phyloP scores from a whole-genome alignment of 1,284 basidiomycete species.

The Ganoderma leucocontextum region DNA sequence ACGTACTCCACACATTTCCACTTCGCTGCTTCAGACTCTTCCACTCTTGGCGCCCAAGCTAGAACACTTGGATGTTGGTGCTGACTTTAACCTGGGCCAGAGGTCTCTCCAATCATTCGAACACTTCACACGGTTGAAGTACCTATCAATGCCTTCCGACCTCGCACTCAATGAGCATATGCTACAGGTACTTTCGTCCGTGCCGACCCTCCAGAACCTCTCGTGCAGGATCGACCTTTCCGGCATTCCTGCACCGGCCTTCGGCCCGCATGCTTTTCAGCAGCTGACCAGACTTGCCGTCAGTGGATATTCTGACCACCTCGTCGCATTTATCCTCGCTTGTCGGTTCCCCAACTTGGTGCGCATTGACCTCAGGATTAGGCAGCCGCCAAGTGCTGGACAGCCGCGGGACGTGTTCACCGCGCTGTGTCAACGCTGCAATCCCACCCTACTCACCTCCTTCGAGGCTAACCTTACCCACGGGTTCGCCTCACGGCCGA shows the following conservation, averaged over 20 bases:
- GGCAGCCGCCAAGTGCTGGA: background rate
- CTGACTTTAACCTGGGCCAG: background rate
- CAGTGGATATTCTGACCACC: background rate
- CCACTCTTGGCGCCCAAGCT: background rate
- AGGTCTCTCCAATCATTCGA: no score
- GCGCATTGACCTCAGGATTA: background rate
- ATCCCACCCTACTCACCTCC: background rate
- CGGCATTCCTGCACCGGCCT: background rate
- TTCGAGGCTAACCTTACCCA: background rate
- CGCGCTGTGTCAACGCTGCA: background rate
- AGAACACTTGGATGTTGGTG: background rate
- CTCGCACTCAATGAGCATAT: background rate
- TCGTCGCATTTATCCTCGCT: background rate
- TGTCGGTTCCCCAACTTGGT: background rate
- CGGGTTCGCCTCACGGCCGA: background rate
- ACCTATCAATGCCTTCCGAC: background rate
- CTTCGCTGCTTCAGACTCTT: background rate
- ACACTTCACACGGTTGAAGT: background rate
- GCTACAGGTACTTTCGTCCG: background rate
- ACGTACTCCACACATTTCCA: background rate
- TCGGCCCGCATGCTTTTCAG: background rate
- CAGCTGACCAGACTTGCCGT: background rate
- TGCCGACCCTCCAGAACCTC: background rate
- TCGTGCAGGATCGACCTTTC: background rate
- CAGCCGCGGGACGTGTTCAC: background rate